phyloP scores from a whole-genome alignment of 352 stramenopile species.

The Globisporangium nunn region DNA sequence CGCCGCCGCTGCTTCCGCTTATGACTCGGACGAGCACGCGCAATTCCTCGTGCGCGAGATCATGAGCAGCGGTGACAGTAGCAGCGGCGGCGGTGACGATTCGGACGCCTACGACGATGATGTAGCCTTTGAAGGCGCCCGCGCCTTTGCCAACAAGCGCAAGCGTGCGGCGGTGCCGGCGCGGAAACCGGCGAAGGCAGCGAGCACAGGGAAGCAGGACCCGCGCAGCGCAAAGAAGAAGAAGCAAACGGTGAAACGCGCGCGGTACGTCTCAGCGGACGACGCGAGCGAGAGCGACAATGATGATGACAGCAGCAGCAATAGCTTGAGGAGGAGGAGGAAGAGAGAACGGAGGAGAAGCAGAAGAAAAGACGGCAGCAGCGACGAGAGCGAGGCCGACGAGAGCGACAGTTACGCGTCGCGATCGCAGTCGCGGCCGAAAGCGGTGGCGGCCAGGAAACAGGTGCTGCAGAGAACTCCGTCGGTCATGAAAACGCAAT shows the following conservation, averaged over 20 bases:
- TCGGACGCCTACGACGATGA: conserved; percentile 8
- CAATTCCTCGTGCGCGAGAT: conserved; percentile 13
- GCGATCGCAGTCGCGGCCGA: neutral
- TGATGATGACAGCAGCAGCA: neutral
- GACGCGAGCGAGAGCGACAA: neutral
- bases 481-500: neutral
- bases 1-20: neutral
- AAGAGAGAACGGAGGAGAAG: neutral
- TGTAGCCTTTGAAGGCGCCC: conserved; percentile 3
- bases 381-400: neutral
- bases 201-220: neutral
- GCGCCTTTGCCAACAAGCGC: conserved; percentile 9
- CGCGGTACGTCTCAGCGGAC: neutral
- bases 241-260: neutral
- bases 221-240: neutral
- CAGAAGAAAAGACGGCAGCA: neutral
- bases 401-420: neutral
- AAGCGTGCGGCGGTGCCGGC: conserved; percentile 1
- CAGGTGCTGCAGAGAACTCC: neutral
- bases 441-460: neutral
- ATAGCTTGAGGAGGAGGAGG: neutral
- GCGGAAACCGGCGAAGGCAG: conserved; percentile 1
- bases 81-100: neutral
- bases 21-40: conserved; percentile 12
- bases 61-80: conserved; percentile 7